Evolutionary conservation across 495 filamentous ascomycete genomes (phyloP).

Genomic region (Penicillium cataractarum): DNA sequence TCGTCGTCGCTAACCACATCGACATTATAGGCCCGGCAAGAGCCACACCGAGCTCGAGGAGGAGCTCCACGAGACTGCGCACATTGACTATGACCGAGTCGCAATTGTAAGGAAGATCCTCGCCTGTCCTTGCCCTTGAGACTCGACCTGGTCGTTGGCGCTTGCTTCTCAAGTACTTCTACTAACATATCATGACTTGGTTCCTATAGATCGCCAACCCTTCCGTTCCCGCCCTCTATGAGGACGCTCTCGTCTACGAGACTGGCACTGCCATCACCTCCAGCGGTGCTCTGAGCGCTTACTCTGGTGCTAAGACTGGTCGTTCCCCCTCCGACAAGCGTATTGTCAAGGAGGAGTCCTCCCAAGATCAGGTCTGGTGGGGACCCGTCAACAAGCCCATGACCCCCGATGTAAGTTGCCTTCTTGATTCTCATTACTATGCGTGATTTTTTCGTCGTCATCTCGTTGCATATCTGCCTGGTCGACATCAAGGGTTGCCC

Average conservation of each 20-base stretch:
- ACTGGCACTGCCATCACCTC: constrained; percentile 96
- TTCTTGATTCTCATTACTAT: constrained; percentile 11
- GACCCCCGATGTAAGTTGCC: constrained; percentile 85
- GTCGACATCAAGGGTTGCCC: constrained; percentile 23
- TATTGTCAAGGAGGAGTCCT: constrained; percentile 88
- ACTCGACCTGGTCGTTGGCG: constrained; percentile 14
- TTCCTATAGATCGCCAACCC: constrained; percentile 76
- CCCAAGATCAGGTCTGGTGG: constrained; percentile 94
- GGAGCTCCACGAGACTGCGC: constrained; percentile 95
- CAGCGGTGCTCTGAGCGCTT: constrained; percentile 90
- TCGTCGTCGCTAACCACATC: constrained; percentile 38
- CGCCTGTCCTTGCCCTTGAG: constrained; percentile 4
- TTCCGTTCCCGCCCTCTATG: constrained; percentile 91
- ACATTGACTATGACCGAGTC: constrained; percentile 99
- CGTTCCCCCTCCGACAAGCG: constrained; percentile 97
- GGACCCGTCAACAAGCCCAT: constrained; percentile 99
- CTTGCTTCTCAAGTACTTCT: constrained; percentile 23
- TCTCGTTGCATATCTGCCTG: constrained; percentile 20
- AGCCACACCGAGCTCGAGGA: constrained; percentile 97
- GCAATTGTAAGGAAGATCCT: constrained; percentile 72
- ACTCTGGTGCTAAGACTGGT: constrained; percentile 97
- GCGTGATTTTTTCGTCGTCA: constrained; percentile 25
- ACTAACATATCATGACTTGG: constrained; percentile 1
- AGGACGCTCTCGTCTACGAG: constrained; percentile 99
- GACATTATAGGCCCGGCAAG: constrained; percentile 63